Evolutionary conservation across 495 filamentous ascomycete species (phyloP), one percentile per base, ranked within the genome.

Genomic region (Neurospora discreta): DNA sequence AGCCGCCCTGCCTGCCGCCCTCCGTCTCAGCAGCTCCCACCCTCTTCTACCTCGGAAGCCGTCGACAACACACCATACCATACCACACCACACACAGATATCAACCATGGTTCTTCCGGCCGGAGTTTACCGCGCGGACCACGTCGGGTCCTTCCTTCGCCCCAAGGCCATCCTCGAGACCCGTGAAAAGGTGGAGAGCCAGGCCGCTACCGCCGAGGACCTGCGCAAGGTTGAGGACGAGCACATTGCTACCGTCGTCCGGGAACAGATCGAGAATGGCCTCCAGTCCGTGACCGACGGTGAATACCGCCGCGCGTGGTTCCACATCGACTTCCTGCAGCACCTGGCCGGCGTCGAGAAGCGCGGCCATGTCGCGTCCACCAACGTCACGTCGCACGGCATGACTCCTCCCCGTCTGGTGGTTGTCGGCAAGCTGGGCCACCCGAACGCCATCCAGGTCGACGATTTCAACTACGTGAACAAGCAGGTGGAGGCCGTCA

Each of bases 231-330:
- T 90, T 67, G 90, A 93, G 76, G 87, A 93, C 79, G 84, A 87
- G 77, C 87, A 90, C 75, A 87, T 93, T 74, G 84, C 88, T 69
- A 81, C 85, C 3, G 86, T 90, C 33, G 88, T 89, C 39, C 77
- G 86, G 71, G 82, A 82, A 40, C 90, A 92, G 80, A 79, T 88
- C 73, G 81, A 87, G 72, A 84, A 87, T 33, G 90, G 91, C 69
- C 88, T 91, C 77, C 84, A 83, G 69, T 84, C 85, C 52, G 82
- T 91, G 68, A 89, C 90, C 16, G 90, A 93, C 81, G 91, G 91
- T 76, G 91, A 93, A 79, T 92, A 90, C 78, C 85, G 89, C 74
- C 82, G 89, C 69, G 75, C 73, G 40, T 85, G 77, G 77, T 85
- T 85, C 76, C 83, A 85, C 74, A 83, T 85, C 46, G 83, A 85